Evolutionary conservation across 2,329 filamentous ascomycete species (phyloP).

Genomic region (Paecilomyces sp.): DNA sequence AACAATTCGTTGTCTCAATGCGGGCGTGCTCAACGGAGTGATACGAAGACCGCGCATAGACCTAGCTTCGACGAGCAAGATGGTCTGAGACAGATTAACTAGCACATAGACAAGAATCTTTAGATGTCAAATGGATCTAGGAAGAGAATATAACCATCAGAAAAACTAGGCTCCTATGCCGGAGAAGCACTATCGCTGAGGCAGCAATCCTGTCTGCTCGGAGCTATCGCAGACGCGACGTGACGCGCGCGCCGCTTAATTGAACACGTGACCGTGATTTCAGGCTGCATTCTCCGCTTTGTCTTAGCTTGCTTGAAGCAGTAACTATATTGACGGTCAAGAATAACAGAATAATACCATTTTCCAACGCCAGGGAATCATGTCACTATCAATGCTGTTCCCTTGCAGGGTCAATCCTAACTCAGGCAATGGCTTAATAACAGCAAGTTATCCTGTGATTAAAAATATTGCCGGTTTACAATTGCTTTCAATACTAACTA

Average conservation of each 20-base stretch:
- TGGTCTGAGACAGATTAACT: not conserved
- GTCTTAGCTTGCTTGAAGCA: no score
- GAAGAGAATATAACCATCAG: not conserved
- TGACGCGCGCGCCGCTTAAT: not conserved
- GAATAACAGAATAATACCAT: no score
- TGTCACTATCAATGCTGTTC: no score
- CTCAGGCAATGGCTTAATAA: no score
- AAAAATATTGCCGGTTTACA: no score
- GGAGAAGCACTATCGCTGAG: not conserved
- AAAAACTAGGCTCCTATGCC: not conserved
- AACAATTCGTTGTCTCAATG: not conserved
- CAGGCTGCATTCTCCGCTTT: not conserved
- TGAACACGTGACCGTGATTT: not conserved
- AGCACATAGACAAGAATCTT: not conserved
- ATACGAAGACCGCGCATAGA: not conserved
- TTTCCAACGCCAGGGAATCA: no score
- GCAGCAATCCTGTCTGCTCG: not conserved
- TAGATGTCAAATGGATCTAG: not conserved
- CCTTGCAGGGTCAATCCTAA: no score
- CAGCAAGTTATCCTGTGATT: no score
- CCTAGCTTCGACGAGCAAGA: not conserved
- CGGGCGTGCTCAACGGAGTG: not conserved
- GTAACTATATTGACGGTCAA: no score
- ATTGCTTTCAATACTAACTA: no score
- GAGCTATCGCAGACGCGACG: not conserved